Base-by-base conservation (phyloP, 2,329 filamentous ascomycete species). In the Fusarium miscanthi region DNA sequence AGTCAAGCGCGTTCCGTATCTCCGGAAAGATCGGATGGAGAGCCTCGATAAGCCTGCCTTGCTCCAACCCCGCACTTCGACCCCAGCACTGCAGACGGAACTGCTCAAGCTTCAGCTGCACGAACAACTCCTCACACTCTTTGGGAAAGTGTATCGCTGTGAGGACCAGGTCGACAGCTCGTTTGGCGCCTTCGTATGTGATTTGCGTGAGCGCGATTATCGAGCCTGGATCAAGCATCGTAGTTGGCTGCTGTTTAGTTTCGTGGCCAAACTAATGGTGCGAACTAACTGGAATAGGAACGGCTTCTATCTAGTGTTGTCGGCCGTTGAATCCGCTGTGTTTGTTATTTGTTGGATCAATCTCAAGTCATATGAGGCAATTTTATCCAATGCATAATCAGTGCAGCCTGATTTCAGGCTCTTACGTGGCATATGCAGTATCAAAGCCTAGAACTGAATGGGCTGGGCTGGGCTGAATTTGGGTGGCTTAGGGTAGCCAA, bases 11-110 rank as follows among this genome's bases (percentile, higher is more conserved):
- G 6, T 52, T 52, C 13, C 56, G 7, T 40, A 59, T 59, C 12
- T 59, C 56, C 7, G 56, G 56, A 0, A 59, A 59, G 0, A 59
- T 52, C 0, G 56, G 56, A 5, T 52, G 56, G 5, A 59, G 35
- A 52, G 43, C 35, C 17, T 59, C 43, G 10, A 59, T 52, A 4
- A 52, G 33, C 19, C 19, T 52, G 12, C 56, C 56, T 40, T 59
- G 56, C 4, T 59, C 56, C 1, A 59, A 59, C 33, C 56, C 43
- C 43, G 56, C 56, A 52, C 56, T 59, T 31, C 56, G 43, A 40
- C 56, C 56, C 56, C 56, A 59, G 42, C 56, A 59, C 19, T 51
- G 56, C 6, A 59, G 21, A 12, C 56, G 56, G 21, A 59, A 59
- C 13, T 59, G 42, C 17, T 59, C 56, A 6, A 59, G 42, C 23